Evolutionary conservation across 805 yeast species (phyloP).

Genomic region (Yarrowia sp.): DNA sequence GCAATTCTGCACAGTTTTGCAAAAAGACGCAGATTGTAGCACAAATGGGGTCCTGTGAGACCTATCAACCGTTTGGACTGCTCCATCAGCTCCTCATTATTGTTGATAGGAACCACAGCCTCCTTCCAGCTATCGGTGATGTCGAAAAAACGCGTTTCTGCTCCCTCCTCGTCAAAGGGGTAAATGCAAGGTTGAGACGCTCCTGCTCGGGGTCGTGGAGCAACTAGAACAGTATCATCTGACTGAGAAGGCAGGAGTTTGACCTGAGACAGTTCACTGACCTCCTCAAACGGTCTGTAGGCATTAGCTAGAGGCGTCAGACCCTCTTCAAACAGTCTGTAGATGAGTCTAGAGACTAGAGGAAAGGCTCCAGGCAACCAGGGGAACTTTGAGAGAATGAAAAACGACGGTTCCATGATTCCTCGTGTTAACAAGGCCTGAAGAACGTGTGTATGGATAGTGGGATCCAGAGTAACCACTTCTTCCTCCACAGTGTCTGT

Average conservation of each 20-base stretch:
- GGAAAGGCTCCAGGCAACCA: conserved; percentile 53
- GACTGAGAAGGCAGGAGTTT: not conserved
- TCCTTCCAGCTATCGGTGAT: conserved; percentile 47
- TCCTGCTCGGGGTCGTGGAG: not conserved
- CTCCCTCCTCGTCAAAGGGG: conserved; percentile 13
- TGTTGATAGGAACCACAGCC: conserved; percentile 41
- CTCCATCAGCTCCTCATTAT: conserved; percentile 46
- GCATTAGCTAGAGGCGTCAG: conserved; percentile 48
- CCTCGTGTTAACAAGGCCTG: conserved; percentile 57
- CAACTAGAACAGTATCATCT: not conserved
- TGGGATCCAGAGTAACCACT: conserved; percentile 35
- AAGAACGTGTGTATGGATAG: conserved; percentile 38
- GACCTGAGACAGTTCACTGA: not conserved
- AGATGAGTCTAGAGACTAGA: conserved; percentile 47
- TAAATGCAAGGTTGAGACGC: not conserved
- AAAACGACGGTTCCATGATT: conserved; percentile 57
- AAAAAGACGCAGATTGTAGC: conserved; percentile 48
- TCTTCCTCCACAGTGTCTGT: conserved; percentile 47
- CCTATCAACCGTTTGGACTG: conserved; percentile 49
- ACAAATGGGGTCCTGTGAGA: conserved; percentile 55
- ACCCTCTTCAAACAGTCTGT: conserved; percentile 48
- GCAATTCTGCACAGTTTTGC: conserved; percentile 63
- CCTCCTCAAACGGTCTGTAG: not conserved
- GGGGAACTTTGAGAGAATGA: conserved; percentile 59
- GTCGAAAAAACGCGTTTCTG: conserved; percentile 39